A percentile compares a stretch with the other conserved stretches of the same genome.
Evolutionary conservation across 2,329 filamentous ascomycete genomes (phyloP).

Genomic region (Ilyonectria destructans): DNA sequence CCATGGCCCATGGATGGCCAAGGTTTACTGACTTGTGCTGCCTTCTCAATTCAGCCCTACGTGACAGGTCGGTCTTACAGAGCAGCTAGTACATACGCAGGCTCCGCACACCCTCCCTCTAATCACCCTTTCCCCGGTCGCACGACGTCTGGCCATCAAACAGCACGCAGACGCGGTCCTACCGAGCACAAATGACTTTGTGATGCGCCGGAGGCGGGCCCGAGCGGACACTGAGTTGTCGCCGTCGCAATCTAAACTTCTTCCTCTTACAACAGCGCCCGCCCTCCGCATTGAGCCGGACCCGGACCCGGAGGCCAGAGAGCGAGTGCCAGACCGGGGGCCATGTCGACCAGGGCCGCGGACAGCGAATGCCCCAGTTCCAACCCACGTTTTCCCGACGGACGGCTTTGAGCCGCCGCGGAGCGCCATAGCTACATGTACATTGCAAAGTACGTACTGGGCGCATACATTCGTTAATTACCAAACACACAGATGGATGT

Average conservation of each 20-base stretch:
- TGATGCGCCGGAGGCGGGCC: constrained; percentile 32
- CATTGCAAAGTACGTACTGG: not conserved
- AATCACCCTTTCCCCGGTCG: constrained; percentile 15
- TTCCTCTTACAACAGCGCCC: constrained; percentile 16
- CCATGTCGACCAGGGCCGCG: constrained; percentile 39
- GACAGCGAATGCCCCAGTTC: constrained; percentile 32
- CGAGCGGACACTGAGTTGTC: constrained; percentile 43
- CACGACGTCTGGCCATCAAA: constrained; percentile 8
- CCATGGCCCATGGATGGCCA: constrained; percentile 2
- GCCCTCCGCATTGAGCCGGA: constrained; percentile 25
- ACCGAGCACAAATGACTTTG: constrained; percentile 7
- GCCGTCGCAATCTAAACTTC: constrained; percentile 32
- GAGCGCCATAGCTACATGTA: constrained; percentile 14
- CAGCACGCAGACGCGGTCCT: not conserved
- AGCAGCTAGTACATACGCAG: constrained; percentile 15
- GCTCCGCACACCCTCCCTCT: constrained; percentile 1
- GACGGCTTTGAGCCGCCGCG: constrained; percentile 31
- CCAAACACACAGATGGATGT: constrained; percentile 20
- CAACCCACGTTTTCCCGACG: constrained; percentile 45
- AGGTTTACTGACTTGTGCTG: constrained; percentile 11
- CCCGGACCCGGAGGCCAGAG: constrained; percentile 36
- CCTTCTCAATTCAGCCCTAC: constrained; percentile 30
- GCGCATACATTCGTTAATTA: constrained; percentile 14
- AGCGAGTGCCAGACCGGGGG: constrained; percentile 43
- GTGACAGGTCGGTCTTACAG: constrained; percentile 33